These are phyloP conservation scores for Aegilops tauschii DNA, from an alignment of 176 grass and related monocot genomes.

Conservation along the genomic window DNA sequence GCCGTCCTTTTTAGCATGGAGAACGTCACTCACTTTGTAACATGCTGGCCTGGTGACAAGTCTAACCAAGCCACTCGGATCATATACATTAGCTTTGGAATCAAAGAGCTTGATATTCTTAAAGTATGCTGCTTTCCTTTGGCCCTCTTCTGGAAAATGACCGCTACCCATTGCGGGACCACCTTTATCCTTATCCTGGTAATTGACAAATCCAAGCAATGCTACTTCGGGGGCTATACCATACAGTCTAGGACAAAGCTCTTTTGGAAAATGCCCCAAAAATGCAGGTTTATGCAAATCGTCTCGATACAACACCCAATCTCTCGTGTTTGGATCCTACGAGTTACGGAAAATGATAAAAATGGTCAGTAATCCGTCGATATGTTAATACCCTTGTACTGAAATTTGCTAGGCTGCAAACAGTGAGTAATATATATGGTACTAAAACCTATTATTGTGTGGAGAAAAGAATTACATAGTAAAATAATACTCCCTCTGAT, in stretches of 20 bases:
- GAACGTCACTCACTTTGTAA: not conserved
- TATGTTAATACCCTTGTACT: no score
- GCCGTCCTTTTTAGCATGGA: not conserved
- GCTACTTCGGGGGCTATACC: not conserved
- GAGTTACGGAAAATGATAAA: no score
- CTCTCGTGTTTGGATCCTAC: not conserved
- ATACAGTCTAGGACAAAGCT: not conserved
- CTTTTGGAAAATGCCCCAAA: not conserved
- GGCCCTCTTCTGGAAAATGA: not conserved
- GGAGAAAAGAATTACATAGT: no score
- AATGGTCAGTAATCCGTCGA: no score
- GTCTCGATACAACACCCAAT: not conserved
- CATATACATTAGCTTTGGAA: not conserved
- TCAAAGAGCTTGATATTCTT: not conserved
- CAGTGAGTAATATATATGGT: no score
- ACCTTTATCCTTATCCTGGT: not conserved
- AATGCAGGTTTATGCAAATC: not conserved
- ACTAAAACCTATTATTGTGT: no score
- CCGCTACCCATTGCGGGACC: not conserved
- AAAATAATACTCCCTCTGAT: no score
- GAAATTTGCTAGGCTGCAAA: no score
- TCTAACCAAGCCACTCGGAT: not conserved
- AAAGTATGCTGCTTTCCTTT: not conserved
- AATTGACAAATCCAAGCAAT: not conserved
- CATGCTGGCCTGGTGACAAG: not conserved